phyloP scores from a whole-genome alignment of 169 alveolate genomes.

The Plasmodium yoelii region DNA sequence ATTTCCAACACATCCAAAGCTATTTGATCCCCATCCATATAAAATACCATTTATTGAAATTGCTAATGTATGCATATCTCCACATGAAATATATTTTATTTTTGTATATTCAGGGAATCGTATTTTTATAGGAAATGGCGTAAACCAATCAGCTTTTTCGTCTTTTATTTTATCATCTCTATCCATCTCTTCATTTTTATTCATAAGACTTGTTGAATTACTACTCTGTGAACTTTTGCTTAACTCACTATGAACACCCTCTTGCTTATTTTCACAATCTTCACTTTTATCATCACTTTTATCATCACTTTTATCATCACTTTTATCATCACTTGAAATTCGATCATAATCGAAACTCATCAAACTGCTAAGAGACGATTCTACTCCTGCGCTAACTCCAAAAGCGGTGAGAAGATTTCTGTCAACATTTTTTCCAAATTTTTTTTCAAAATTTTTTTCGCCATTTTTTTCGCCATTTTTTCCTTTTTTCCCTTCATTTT shows the following conservation, averaged over 20 bases:
- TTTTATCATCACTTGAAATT: background rate
- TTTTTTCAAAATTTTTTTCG: too few relatives aligned
- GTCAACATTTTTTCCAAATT: conserved; percentile 7
- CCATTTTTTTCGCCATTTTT: too few relatives aligned
- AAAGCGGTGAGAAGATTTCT: conserved; percentile 15
- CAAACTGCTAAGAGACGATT: background rate
- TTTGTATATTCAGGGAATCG: conserved; percentile 78
- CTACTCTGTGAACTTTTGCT: too few relatives aligned
- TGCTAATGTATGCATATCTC: conserved; percentile 86
- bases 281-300: background rate
- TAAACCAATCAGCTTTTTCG: conserved; percentile 85
- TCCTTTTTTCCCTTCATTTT: background rate
- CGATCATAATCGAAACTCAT: background rate
- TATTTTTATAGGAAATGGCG: conserved; percentile 84
- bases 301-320: too few relatives aligned
- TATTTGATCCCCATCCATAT: conserved; percentile 88
- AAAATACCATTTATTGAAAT: conserved; percentile 83
- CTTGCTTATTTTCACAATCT: background rate
- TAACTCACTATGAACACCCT: background rate
- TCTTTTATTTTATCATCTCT: background rate
- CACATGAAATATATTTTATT: conserved; percentile 85
- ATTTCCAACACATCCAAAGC: conserved; percentile 88
- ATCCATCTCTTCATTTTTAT: background rate
- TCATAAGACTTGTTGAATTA: background rate
- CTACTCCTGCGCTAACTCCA: background rate